Percentiles rank a stretch among this genome's conserved stretches.
These are phyloP conservation scores for Castanea mollissima DNA, from an alignment of 306 rosid species.

Conservation along the genomic window DNA sequence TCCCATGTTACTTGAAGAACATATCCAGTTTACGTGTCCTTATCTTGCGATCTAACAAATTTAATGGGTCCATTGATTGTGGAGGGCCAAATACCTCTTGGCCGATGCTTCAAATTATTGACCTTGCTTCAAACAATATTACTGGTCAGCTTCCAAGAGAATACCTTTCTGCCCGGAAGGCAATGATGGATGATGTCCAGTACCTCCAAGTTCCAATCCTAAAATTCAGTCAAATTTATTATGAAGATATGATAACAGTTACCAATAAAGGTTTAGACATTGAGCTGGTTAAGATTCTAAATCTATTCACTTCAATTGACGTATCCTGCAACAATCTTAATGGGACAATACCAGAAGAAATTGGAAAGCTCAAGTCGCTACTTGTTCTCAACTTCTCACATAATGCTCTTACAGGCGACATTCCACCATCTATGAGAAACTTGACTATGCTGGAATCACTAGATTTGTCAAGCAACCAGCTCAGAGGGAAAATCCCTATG, in stretches of 20 bases:
- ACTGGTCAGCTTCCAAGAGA: constrained; percentile 14
- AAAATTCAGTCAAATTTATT: background rate
- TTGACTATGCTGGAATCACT: constrained; percentile 16
- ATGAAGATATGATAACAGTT: constrained; percentile 34
- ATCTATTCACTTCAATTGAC: constrained; percentile 24
- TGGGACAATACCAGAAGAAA: too few species aligned
- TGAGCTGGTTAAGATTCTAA: constrained; percentile 27
- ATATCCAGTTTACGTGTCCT: too few species aligned
- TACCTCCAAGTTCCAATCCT: constrained; percentile 18
- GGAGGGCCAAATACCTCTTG: too few species aligned
- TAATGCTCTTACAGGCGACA: background rate
- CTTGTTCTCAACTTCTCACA: too few species aligned
- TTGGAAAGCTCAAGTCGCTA: too few species aligned
- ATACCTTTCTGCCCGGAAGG: constrained; percentile 6
- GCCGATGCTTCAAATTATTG: background rate
- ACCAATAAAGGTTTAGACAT: constrained; percentile 32
- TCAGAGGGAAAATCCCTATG: constrained; percentile 7
- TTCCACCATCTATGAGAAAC: constrained; percentile 14
- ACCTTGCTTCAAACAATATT: constrained; percentile 34
- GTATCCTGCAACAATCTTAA: background rate
- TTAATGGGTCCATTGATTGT: too few species aligned
- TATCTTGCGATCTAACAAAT: too few species aligned
- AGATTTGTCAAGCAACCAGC: constrained; percentile 16
- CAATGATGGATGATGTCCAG: constrained; percentile 13
- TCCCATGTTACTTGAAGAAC: too few species aligned